Evolutionary conservation across 352 stramenopile genomes (phyloP), one percentile per base, ranked within the genome.

Genomic region (Pythium chondricola): DNA sequence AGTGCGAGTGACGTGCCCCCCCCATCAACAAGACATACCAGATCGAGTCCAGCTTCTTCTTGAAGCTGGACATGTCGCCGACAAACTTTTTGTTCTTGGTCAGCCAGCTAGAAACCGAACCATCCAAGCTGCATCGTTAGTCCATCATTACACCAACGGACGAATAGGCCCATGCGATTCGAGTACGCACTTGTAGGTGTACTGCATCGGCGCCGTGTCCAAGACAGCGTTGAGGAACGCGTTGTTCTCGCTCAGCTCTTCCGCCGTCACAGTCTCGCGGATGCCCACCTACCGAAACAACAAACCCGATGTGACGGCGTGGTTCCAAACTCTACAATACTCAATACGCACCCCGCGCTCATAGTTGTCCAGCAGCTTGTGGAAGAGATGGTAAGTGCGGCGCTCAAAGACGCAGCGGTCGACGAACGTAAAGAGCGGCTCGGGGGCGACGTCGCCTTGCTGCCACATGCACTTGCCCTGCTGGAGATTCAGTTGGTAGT

Each of bases 401-500:
- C 90, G 81, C 48, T 95, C 66, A 44, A 97, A 90, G 9, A 96
- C 67, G 36, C 68, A 57, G 37, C 69, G 63, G 54, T 97, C 77
- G 25, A 98, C 87, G 52, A 74, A 89, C 27, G 71, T 78, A 62
- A 98, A 98, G 21, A 98, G 78, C 24, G 82, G 81, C 13, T 98
- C 90, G 29, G 48, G 52, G 2, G 94, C 92, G 5, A 69, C 70
- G 56, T 98, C 93, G 6, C 89, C 87, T 40, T 85, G 83, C 45
- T 89, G 67, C 61, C 83, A 97, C 13, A 81, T 74, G 42, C 76
- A 85, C 64, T 98, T 98, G 27, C 86, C 87, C 16, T 83, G 67
- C 67, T 98, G 93, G 11, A 98, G 69, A 59, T 98, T 91, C 41
- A 98, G 88, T 42, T 76, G 65, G 53, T 98, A 98, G 64, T 98